phyloP scores from a whole-genome alignment of 2,329 filamentous ascomycete genomes.

The Calcarisporium arbuscula region DNA sequence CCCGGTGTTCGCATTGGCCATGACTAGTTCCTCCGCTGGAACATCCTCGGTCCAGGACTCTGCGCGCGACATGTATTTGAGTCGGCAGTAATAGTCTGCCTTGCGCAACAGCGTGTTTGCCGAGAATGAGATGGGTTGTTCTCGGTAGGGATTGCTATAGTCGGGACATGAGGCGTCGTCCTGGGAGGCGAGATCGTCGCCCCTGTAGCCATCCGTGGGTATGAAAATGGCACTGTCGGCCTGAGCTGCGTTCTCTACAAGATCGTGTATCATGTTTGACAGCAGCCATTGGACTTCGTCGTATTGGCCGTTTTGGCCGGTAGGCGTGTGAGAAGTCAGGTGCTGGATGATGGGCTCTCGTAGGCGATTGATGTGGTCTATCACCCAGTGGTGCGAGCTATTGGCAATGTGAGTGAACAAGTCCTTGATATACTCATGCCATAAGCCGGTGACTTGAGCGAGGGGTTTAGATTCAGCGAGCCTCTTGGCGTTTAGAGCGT shows the following conservation, averaged over 20 bases:
- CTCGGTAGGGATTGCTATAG: slow-evolving; percentile 4
- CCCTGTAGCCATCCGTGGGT: slow-evolving; percentile 22
- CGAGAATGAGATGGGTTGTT: slow-evolving; percentile 8
- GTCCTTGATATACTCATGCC: slow-evolving; percentile 18
- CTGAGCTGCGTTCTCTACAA: slow-evolving; percentile 13
- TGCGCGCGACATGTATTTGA: slow-evolving; percentile 8
- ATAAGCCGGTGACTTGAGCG: slow-evolving; percentile 14
- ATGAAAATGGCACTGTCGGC: slow-evolving; percentile 20
- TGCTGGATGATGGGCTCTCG: slow-evolving; percentile 10
- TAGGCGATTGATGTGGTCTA: slow-evolving; percentile 16
- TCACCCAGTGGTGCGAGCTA: slow-evolving; percentile 18
- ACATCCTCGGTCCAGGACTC: slow-evolving; percentile 4
- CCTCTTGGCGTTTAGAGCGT: slow-evolving; percentile 16
- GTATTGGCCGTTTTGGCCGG: too few species aligned
- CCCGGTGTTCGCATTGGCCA: too few species aligned
- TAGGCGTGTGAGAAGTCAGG: background rate
- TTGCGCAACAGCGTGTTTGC: slow-evolving; percentile 6
- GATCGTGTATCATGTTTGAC: slow-evolving; percentile 17
- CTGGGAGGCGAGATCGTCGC: slow-evolving; percentile 10
- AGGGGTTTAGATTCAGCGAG: slow-evolving; percentile 1
- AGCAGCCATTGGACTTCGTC: slow-evolving; percentile 15
- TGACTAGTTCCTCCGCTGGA: background rate
- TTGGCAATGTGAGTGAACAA: slow-evolving; percentile 15
- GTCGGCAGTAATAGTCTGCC: slow-evolving; percentile 9
- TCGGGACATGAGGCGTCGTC: slow-evolving; percentile 6